A percentile compares a stretch with the other conserved stretches of the same genome.
These are phyloP conservation scores for Coemansia sp. DNA, from an alignment of 192 early-diverging fungal genomes.

Conservation along the genomic window DNA sequence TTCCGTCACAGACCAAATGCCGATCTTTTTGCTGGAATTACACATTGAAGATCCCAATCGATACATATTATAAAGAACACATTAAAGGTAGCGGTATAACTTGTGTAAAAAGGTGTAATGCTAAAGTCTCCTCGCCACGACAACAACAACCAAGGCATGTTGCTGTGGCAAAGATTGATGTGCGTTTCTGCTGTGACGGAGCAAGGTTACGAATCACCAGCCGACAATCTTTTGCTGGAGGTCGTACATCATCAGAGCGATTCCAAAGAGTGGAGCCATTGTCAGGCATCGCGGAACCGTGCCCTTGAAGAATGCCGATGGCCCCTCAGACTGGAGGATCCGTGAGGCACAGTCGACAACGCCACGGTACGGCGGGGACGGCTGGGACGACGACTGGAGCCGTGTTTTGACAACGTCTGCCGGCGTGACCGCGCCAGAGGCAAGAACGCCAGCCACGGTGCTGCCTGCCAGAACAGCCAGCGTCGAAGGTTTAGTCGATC, in stretches of 20 bases:
- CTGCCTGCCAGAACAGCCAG: conserved; percentile 85
- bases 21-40: no score
- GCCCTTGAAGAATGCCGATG: conserved; percentile 71
- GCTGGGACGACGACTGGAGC: conserved; percentile 63
- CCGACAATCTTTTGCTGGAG: conserved; percentile 60
- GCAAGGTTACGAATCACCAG: conserved; percentile 36
- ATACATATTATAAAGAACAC: no score
- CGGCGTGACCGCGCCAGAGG: conserved; percentile 69
- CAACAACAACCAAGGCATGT: no score
- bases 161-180: no score
- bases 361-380: conserved; percentile 45
- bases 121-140: no score
- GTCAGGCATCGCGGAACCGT: conserved; percentile 56
- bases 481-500: conserved; percentile 65
- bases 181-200: no score
- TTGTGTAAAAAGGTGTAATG: no score
- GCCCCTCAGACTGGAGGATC: conserved; percentile 54
- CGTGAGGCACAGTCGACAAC: conserved; percentile 55
- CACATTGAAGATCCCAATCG: no score
- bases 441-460: conserved; percentile 94
- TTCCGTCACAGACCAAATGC: no score
- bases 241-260: conserved; percentile 67
- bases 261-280: conserved; percentile 60
- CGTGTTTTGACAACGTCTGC: conserved; percentile 85
- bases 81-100: no score